Conservation (phyloP, 2,329 filamentous ascomycete species). For the Penicillium italicum region DNA sequence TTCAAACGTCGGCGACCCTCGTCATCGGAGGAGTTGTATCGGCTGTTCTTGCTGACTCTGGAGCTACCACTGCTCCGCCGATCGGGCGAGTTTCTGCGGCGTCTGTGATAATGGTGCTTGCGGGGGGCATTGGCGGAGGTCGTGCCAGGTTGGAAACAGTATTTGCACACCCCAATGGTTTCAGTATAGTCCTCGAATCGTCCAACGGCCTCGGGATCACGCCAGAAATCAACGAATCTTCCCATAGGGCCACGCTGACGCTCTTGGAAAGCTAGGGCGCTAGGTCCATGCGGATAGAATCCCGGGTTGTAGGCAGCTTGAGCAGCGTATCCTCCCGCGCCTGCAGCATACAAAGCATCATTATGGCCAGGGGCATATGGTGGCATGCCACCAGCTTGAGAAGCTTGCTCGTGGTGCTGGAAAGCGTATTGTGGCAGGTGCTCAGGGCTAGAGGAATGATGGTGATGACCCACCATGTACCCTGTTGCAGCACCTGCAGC, state of each 20-base stretch:
- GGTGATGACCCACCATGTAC: constrained; percentile 38
- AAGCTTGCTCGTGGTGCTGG: constrained; percentile 29
- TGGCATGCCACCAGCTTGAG: constrained; percentile 16
- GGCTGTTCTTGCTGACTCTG: constrained; percentile 58
- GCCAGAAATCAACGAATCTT: constrained; percentile 59
- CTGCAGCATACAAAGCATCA: constrained; percentile 43
- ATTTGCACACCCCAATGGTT: constrained; percentile 61
- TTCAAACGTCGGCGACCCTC: constrained; percentile 46
- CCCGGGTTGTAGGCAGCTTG: constrained; percentile 32
- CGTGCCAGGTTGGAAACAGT: constrained; percentile 61
- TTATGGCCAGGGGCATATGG: constrained; percentile 28
- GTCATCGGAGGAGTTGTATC: constrained; percentile 54
- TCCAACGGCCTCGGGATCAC: constrained; percentile 60
- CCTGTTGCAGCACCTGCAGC: constrained; percentile 43
- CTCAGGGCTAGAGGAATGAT: constrained; percentile 30
- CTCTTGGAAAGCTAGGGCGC: constrained; percentile 48
- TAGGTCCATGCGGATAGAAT: constrained; percentile 32
- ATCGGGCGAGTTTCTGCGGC: constrained; percentile 46
- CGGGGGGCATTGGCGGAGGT: constrained; percentile 56
- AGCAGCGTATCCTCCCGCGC: constrained; percentile 37
- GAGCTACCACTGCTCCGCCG: constrained; percentile 36
- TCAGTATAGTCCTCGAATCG: constrained; percentile 67
- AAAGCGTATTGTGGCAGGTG: constrained; percentile 32
- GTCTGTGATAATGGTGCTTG: constrained; percentile 54
- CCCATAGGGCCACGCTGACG: constrained; percentile 55